Evolutionary conservation across 176 grass and related monocot species (phyloP).

Genomic region (Phoenix roebelenii): DNA sequence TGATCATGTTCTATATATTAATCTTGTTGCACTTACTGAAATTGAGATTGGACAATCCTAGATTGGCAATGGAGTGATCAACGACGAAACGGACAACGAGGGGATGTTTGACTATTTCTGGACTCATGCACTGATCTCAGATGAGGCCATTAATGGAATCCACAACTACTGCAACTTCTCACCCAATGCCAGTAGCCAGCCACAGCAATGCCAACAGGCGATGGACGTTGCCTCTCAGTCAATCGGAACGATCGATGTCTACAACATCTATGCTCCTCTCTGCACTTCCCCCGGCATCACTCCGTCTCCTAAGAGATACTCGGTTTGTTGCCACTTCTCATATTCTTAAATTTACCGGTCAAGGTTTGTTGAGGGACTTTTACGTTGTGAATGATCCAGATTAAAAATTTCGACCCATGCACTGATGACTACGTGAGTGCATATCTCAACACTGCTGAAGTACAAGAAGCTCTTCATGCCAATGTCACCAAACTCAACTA

Average conservation of each 20-base stretch:
- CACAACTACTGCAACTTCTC: slow-evolving; percentile 61
- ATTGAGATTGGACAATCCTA: slow-evolving; percentile 7
- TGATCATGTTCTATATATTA: too few species aligned
- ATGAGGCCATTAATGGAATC: slow-evolving; percentile 38
- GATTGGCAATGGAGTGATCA: slow-evolving; percentile 94
- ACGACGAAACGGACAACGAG: slow-evolving; percentile 42
- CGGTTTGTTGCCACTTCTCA: slow-evolving; percentile 30
- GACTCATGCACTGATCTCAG: slow-evolving; percentile 88
- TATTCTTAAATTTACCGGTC: background rate
- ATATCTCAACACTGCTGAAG: slow-evolving; percentile 64
- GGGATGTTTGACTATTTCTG: slow-evolving; percentile 85
- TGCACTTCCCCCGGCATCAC: slow-evolving; percentile 28
- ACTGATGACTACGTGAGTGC: slow-evolving; percentile 61
- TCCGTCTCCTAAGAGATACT: slow-evolving; percentile 29
- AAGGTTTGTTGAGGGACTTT: too few species aligned
- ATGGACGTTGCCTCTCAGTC: background rate
- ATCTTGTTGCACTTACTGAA: background rate
- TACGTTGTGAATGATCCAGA: slow-evolving; percentile 22
- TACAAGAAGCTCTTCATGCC: slow-evolving; percentile 73
- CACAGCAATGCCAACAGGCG: slow-evolving; percentile 21
- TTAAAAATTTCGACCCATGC: slow-evolving; percentile 75
- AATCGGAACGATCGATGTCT: slow-evolving; percentile 44
- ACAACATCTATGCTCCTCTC: slow-evolving; percentile 82
- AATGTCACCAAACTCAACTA: slow-evolving; percentile 63
- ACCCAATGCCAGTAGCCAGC: background rate